Evolutionary conservation across 768 basidiomycete genomes (phyloP).

Genomic region (Termitomyces sp.): DNA sequence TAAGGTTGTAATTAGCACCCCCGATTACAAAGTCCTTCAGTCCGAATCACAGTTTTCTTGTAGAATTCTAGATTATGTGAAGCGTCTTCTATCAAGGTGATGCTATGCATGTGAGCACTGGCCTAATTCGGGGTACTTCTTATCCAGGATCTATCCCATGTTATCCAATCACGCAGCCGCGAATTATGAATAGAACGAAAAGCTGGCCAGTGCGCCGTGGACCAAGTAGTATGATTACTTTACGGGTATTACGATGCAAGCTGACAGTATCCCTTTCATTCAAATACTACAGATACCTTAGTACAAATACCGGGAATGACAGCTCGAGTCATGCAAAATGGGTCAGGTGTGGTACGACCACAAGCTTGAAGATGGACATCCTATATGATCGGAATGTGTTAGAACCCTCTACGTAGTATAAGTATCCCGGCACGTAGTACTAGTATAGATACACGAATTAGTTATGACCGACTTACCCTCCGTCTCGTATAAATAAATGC

Average conservation of each 20-base stretch:
- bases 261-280: neutral
- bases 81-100: neutral
- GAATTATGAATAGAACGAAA: neutral
- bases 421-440: too few relatives aligned
- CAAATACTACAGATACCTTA: neutral
- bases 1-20: neutral
- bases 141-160: neutral
- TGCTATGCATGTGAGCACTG: neutral
- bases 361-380: too few relatives aligned
- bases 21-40: neutral
- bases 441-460: too few relatives aligned
- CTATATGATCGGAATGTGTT: too few relatives aligned
- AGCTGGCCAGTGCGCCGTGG: too few relatives aligned
- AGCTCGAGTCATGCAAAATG: neutral
- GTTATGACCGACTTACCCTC: too few relatives aligned
- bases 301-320: neutral
- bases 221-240: neutral
- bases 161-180: neutral
- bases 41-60: neutral
- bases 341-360: neutral
- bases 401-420: too few relatives aligned
- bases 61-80: neutral
- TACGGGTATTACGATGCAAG: neutral
- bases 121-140: neutral
- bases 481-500: too few relatives aligned